Evolutionary conservation across 768 basidiomycete genomes (phyloP), one percentile per base, ranked within the genome.

Genomic region (Xerocomus potaroensis): DNA sequence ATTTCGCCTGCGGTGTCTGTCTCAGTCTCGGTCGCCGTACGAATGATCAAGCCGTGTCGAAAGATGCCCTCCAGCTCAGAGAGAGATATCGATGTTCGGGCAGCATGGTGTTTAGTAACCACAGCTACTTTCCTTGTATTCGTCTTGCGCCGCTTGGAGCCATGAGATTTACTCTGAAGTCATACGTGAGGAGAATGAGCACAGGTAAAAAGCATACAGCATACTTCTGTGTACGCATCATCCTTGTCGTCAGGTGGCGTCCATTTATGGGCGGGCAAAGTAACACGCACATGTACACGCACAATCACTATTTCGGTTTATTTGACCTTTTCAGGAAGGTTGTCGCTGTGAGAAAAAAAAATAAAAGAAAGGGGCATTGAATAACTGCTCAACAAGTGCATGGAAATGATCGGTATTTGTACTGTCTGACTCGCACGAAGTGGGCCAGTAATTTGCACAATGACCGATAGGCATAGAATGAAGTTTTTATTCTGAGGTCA

Each of bases 81-180:
- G 26, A 65, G 43, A 22, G 56, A 58, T 3, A 53, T 31, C 4
- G 57, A 54, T 5, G 50, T 29, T 5, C 62, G 50, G 10, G 60
- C 58, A 24, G 39, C 18, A 22, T 55, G 57, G 30, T 49, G 29
- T 31, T 31, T 21, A 15, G 43, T 7, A 6, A 31, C n/a, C 0
- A n/a, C n/a, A n/a, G 54, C 38, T 0, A 49, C 48, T 39, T 54
- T 61, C 7, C 65, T 48, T 0, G 42, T 47, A 24, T 56, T 57
- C 27, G 52, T 49, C 37, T 63, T 65, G 15, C 59, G 65, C 29
- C 65, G 63, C 43, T 67, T 65, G 38, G 35, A 23, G 15, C 53
- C 56, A 29, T 42, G 49, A 3, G 48, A 51, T 41, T 49, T 53
- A 4, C 27, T 31, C 58, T 59, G 45, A 9, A 15, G 21, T 27